These are phyloP conservation scores for Nitzschia sp. DNA, from an alignment of 108 stramenopile genomes.

Conservation along the genomic window DNA sequence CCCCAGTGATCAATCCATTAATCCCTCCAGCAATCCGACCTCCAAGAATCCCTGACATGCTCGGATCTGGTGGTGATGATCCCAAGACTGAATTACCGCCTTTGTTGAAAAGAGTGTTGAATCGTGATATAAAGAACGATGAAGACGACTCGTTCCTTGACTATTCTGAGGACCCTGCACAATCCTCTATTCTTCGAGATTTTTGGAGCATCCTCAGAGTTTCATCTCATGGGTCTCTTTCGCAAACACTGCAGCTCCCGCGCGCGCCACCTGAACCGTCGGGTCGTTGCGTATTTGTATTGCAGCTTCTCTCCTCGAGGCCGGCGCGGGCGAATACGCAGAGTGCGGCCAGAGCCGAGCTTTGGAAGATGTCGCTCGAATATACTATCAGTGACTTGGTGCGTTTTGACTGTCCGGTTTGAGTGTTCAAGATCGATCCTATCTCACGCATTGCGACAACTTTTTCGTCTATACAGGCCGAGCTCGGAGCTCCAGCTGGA, in stretches of 20 bases:
- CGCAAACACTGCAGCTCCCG: slow-evolving; percentile 33
- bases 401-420: not conserved
- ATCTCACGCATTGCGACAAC: not conserved
- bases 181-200: slow-evolving; percentile 20
- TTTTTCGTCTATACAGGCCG: slow-evolving; percentile 23
- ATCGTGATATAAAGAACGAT: slow-evolving; percentile 1
- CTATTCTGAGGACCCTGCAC: not conserved
- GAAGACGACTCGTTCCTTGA: not conserved
- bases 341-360: slow-evolving; percentile 59
- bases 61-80: not conserved
- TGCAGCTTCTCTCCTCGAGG: slow-evolving; percentile 68
- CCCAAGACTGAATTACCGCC: not conserved
- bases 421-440: not conserved
- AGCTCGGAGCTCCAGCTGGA: slow-evolving; percentile 71
- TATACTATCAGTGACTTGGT: slow-evolving; percentile 60
- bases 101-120: not conserved
- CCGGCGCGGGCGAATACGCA: slow-evolving; percentile 52
- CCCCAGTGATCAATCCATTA: slow-evolving; percentile 70
- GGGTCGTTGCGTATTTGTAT: slow-evolving; percentile 59
- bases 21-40: slow-evolving; percentile 55
- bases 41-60: not conserved
- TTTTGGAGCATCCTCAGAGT: slow-evolving; percentile 43
- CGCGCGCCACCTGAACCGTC: slow-evolving; percentile 61
- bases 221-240: slow-evolving; percentile 21
- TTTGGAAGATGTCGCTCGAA: slow-evolving; percentile 74